Base-by-base conservation (phyloP, 2,329 filamentous ascomycete species). In the Fonsecaea multimorphosa region DNA sequence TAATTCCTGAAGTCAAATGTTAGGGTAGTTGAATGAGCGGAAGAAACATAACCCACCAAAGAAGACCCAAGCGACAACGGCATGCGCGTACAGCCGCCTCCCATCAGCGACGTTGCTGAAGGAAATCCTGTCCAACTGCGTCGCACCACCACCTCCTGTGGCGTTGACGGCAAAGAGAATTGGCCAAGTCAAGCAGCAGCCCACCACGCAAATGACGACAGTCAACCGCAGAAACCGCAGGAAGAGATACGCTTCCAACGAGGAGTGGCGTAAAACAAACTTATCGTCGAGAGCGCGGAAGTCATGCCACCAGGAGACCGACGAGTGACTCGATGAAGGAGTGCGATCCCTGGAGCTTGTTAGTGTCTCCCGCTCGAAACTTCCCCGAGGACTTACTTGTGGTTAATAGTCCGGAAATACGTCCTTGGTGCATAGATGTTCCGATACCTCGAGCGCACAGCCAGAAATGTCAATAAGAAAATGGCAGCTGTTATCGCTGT, bases 241-340 rank as follows among this genome's bases (percentile, higher is more conserved):
- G 77, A 96, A 97, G 51, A 98, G 88, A 78, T 93, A 98, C 22
- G 91, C 91, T 76, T 98, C 94, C 61, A 98, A 85, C 0, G 93
- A 96, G 71, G 93, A 91, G 80, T 96, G 91, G 72, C 95, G 91
- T 5, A 98, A 86, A n/a, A 93, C 86, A 74, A 92, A 91, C 27
- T 88, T 87, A 76, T 98, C 93, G 6, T 85, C 81, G 12, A 87
- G 82, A 49, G 80, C 79, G 59, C 81, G 78, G 73, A 87, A 86
- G 1, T 82, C 70, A 36, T 68, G 65, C 38, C 63, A 70, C 68
- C 64, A 72, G 29, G 63, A 69, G 44, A 65, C 53, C 16, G 52
- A 59, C 5, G 61, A 63, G 19, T 64, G 64, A 32, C 66, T 69
- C 14, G 70, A 69, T 12, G 71, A 72, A 8, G 71, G 71, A n/a